Evolutionary conservation across 164 flowering plant species (phyloP).

Genomic region (Magnolia sinica): DNA sequence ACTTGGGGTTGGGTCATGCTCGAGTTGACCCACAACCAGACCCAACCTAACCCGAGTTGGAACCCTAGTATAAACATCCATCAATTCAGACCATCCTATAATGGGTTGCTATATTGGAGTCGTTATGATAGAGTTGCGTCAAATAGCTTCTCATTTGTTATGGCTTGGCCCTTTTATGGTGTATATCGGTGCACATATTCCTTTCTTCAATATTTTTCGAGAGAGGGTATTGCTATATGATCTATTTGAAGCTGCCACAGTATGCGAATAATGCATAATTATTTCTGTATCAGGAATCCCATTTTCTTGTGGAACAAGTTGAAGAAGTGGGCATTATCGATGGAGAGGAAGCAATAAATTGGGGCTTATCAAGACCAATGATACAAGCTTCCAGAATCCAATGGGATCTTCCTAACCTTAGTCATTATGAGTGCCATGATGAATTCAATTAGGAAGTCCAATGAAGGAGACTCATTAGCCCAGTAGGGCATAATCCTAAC

Average conservation of each 20-base stretch:
- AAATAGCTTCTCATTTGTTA: too few species aligned
- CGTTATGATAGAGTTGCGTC: too few species aligned
- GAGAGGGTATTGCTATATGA: background rate
- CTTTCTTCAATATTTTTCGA: too few species aligned
- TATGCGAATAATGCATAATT: background rate
- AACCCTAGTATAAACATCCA: too few species aligned
- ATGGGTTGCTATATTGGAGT: too few species aligned
- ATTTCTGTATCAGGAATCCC: background rate
- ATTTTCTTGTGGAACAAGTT: background rate
- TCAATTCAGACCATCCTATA: too few species aligned
- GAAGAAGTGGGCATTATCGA: conserved; percentile 7
- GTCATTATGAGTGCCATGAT: background rate
- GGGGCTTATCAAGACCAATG: conserved; percentile 5
- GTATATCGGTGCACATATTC: too few species aligned
- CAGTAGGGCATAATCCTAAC: too few species aligned
- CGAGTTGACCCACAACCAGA: too few species aligned
- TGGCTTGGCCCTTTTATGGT: too few species aligned
- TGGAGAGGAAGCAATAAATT: conserved; percentile 4
- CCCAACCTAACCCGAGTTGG: too few species aligned
- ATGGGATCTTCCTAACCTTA: background rate
- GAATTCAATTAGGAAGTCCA: background rate
- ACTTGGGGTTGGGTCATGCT: too few species aligned
- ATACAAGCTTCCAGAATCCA: conserved; percentile 5
- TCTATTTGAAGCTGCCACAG: background rate
- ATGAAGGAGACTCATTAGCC: background rate